Base-by-base conservation (phyloP, 2,329 filamentous ascomycete species). In the Curvularia hawaiiensis region DNA sequence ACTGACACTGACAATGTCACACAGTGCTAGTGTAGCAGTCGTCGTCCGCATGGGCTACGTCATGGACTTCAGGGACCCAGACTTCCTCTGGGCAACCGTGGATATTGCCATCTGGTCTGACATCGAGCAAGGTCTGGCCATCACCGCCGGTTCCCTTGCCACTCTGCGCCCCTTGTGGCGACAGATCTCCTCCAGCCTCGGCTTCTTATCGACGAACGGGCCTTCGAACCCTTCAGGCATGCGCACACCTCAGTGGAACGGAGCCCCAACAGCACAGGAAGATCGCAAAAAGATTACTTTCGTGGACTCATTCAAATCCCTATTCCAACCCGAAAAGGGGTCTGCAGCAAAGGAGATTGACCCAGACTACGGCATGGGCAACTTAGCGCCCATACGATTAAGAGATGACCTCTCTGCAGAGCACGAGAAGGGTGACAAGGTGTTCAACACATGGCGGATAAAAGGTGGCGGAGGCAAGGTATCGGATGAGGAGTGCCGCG, bases 31-130 rank as follows among this genome's bases (percentile, higher is more conserved):
- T 60, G 59, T 72, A 24, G 74, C 73, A 8, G 70, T 76, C 26
- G 59, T 72, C 24, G 73, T 74, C 18, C 71, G 74, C 14, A 72
- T 74, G 60, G 68, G 66, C 8, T 76, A 67, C 50, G 67, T 76
- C 39, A 69, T 69, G 66, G 66, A 76, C n/a, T 76, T 76, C 54
- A 66, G 60, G 38, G 61, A 68, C 30, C 58, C 63, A 12, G 73
- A 76, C 45, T 76, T 76, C 57, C 71, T 76, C 20, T 76, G 62
- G 57, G 71, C 67, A 18, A 76, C 74, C 8, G 54, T 74, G 33
- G 70, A 76, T 45, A 74, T 76, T 20, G 73, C 74, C 8, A 75
- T 76, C 43, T 76, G 74, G 74, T 71, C 67, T 48, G 69, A 73
- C 51, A 68, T 68, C n/a, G 74, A 76, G 53, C 71, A 74, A 65